A percentile compares a stretch with the other conserved stretches of the same genome.
phyloP scores from a whole-genome alignment of 116 monocot species.

The Thalassia testudinum region DNA sequence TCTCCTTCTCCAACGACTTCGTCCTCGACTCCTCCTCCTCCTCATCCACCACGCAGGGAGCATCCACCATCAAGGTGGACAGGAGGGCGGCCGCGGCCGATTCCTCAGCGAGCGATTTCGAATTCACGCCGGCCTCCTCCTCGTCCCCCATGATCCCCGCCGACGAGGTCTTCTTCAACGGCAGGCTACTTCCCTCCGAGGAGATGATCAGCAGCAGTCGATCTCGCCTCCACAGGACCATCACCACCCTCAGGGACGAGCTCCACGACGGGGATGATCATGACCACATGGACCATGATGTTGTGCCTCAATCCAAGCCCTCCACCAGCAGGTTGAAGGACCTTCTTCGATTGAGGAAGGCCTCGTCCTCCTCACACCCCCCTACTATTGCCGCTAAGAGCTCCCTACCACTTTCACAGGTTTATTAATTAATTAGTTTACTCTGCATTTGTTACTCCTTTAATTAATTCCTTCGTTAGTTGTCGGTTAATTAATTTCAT shows the following conservation, averaged over 20 bases:
- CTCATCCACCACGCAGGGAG: no score
- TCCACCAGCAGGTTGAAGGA: conserved; percentile 30
- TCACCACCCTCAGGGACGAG: conserved; percentile 48
- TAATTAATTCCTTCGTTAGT: no score
- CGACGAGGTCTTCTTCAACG: conserved; percentile 63
- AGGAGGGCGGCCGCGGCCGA: conserved; percentile 2
- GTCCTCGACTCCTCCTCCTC: conserved; percentile 24
- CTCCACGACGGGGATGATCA: conserved; percentile 10
- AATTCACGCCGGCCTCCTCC: conserved; percentile 23
- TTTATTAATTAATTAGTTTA: no score
- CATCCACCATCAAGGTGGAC: conserved; percentile 16
- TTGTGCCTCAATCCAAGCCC: conserved; percentile 4
- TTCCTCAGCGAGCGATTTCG: conserved; percentile 17
- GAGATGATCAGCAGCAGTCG: conserved; percentile 2
- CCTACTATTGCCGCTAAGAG: no score
- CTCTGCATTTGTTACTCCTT: no score
- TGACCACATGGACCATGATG: not conserved
- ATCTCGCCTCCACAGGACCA: no score
- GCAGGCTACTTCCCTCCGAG: conserved; percentile 32
- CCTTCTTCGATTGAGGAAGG: conserved; percentile 33
- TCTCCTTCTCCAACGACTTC: conserved; percentile 93
- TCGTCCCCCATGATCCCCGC: conserved; percentile 34
- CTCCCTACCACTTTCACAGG: no score
- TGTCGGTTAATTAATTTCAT: no score
- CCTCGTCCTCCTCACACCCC: no score